These are phyloP conservation scores for Lactifluus rugatus DNA, from an alignment of 768 basidiomycete species.

Conservation along the genomic window DNA sequence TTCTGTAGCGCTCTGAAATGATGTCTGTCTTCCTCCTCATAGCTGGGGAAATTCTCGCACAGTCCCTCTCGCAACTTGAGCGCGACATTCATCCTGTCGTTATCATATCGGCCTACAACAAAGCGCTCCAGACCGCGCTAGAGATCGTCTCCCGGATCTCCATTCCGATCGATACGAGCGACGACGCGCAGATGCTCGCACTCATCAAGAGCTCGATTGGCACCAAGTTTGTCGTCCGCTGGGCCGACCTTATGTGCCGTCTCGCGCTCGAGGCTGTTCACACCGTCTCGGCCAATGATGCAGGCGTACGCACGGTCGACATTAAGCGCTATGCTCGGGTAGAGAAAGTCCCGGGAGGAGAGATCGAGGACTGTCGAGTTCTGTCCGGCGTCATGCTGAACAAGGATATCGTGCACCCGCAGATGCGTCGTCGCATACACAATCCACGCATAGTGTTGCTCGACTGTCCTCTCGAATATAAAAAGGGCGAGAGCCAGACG, in stretches of 20 bases:
- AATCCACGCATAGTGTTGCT: constrained; percentile 84
- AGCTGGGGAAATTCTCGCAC: constrained; percentile 97
- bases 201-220: constrained; percentile 98
- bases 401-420: constrained; percentile 97
- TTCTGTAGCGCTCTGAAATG: background rate
- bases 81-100: constrained; percentile 98
- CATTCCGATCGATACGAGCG: constrained; percentile 75
- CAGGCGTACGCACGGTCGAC: constrained; percentile 79
- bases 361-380: constrained; percentile 88
- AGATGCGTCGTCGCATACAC: constrained; percentile 86
- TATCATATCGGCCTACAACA: constrained; percentile 97
- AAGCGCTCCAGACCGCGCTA: constrained; percentile 86
- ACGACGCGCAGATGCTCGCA: constrained; percentile 87
- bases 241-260: constrained; percentile 96
- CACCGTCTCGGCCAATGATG: constrained; percentile 72
- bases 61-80: constrained; percentile 86
- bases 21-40: constrained; percentile 1
- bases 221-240: constrained; percentile 93
- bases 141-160: constrained; percentile 83
- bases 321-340: constrained; percentile 97
- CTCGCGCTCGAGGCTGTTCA: constrained; percentile 90
- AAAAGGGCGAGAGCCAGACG: constrained; percentile 97
- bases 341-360: constrained; percentile 95
- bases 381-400: constrained; percentile 92
- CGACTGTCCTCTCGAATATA: constrained; percentile 96